Evolutionary conservation across 768 basidiomycete genomes (phyloP), one percentile per base, ranked within the genome.

Genomic region (Hemileccinum rubropunctum): DNA sequence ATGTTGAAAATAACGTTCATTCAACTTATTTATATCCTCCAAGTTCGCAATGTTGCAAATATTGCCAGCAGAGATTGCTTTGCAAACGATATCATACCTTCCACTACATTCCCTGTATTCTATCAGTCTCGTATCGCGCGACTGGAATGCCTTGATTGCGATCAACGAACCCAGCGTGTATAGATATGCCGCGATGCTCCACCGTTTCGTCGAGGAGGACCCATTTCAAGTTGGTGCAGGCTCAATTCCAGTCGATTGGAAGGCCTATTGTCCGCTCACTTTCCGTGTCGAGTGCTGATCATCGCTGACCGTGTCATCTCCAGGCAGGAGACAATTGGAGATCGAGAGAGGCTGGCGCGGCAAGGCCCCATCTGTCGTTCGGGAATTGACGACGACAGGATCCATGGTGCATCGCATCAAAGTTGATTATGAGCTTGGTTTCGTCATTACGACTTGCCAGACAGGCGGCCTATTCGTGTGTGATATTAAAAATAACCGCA

Each of bases 331-430:
- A 50, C 76, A 77, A 35, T 56, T 72, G 34, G 67, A 69, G 36
- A 71, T 82, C 42, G 68, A 75, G 44, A 69, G 62, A 26, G 77
- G 75, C 36, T 89, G 86, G 87, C 55, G 67, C 2, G 87, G 82
- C 7, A 67, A 69, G 33, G 78, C 71, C 0, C 70, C 74, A 3
- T 78, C 79, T 11, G 54, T 54, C 3, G 58, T 70, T 13, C 73
- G 64, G 18, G 51, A 67, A n/a, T 64, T 77, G 33, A 54, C 60
- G 1, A 49, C 62, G 8, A 57, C 71, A 6, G 71, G 75, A 18
- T 53, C 56, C 21, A 58, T 62, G 4, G 81, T 87, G 0, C 87
- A 91, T 65, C 80, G 87, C 7, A 81, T 91, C 69, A 91, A 91
- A 67, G 76, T 86, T 18, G 90, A 92, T 49, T 80, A 86, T 57